phyloP scores from a whole-genome alignment of 2,329 filamentous ascomycete genomes.

The Fusarium austroafricanum region DNA sequence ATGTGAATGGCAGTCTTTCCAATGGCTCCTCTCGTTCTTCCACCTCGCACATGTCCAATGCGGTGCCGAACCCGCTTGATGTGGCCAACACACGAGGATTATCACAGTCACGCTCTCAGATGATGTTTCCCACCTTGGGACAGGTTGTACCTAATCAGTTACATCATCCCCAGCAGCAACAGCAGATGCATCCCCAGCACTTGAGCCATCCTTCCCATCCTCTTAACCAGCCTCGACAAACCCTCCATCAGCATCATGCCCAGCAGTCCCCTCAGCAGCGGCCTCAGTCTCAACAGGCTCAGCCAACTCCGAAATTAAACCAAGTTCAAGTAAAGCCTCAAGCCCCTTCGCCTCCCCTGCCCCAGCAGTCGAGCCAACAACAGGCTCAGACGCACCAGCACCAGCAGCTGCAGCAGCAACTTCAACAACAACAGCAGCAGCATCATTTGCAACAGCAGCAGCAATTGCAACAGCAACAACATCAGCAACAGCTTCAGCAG shows the following conservation, averaged over 20 bases:
- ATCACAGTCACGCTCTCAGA: slow-evolving; percentile 58
- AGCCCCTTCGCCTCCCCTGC: slow-evolving; percentile 49
- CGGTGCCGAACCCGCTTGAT: slow-evolving; percentile 61
- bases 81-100: slow-evolving; percentile 58
- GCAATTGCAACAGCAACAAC: slow-evolving; percentile 47
- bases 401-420: slow-evolving; percentile 46
- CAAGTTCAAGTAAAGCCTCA: slow-evolving; percentile 50
- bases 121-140: slow-evolving; percentile 53
- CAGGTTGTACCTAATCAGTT: slow-evolving; percentile 59
- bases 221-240: slow-evolving; percentile 44
- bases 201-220: slow-evolving; percentile 46
- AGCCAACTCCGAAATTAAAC: slow-evolving; percentile 47
- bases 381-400: slow-evolving; percentile 46
- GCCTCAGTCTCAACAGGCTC: slow-evolving; percentile 54
- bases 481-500: slow-evolving; percentile 44
- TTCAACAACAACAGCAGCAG: slow-evolving; percentile 46
- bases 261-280: slow-evolving; percentile 50
- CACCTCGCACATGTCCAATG: slow-evolving; percentile 60
- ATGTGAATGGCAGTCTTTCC: slow-evolving; percentile 61
- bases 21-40: slow-evolving; percentile 60
- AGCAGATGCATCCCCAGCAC: slow-evolving; percentile 51
- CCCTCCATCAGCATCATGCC: slow-evolving; percentile 44
- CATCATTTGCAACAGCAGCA: slow-evolving; percentile 45
- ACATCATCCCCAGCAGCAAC: slow-evolving; percentile 57
- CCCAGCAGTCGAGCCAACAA: slow-evolving; percentile 46